These are phyloP conservation scores for Bipolaris sorokiniana DNA, from an alignment of 2,329 filamentous ascomycete genomes.

Conservation along the genomic window DNA sequence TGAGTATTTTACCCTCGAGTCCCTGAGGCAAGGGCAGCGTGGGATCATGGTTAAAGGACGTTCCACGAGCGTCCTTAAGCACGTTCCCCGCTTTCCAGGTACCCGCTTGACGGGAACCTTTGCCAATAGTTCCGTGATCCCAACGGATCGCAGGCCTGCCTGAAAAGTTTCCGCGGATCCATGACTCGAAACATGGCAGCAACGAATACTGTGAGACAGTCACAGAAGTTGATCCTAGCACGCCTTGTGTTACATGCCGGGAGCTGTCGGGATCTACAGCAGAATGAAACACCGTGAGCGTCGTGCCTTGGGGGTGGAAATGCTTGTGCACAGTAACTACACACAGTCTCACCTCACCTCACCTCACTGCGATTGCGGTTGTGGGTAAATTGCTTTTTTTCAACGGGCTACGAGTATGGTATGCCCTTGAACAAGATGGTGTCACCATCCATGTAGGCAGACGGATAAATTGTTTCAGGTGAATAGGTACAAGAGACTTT, in stretches of 20 bases:
- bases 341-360: not conserved
- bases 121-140: slow-evolving; percentile 6
- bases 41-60: slow-evolving; percentile 7
- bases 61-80: slow-evolving; percentile 6
- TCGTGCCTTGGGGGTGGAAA: not conserved
- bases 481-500: not conserved
- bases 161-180: slow-evolving; percentile 9
- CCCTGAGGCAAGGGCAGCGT: slow-evolving; percentile 1
- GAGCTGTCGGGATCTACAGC: slow-evolving; percentile 6
- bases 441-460: slow-evolving; percentile 11
- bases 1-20: slow-evolving; percentile 13
- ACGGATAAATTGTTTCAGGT: slow-evolving; percentile 9
- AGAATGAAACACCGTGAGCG: not conserved
- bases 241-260: slow-evolving; percentile 4
- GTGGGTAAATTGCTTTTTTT: not conserved
- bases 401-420: not conserved
- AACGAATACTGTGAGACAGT: slow-evolving; percentile 8
- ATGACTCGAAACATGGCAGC: slow-evolving; percentile 9
- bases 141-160: slow-evolving; percentile 6
- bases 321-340: not conserved
- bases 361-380: not conserved
- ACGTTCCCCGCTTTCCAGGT: slow-evolving; percentile 12
- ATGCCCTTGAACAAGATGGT: slow-evolving; percentile 6
- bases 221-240: slow-evolving; percentile 5
- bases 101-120: slow-evolving; percentile 6